Percentiles rank a stretch among this genome's conserved stretches.
phyloP scores from a whole-genome alignment of 306 rosid genomes.

The Ammopiptanthus mongolicus region DNA sequence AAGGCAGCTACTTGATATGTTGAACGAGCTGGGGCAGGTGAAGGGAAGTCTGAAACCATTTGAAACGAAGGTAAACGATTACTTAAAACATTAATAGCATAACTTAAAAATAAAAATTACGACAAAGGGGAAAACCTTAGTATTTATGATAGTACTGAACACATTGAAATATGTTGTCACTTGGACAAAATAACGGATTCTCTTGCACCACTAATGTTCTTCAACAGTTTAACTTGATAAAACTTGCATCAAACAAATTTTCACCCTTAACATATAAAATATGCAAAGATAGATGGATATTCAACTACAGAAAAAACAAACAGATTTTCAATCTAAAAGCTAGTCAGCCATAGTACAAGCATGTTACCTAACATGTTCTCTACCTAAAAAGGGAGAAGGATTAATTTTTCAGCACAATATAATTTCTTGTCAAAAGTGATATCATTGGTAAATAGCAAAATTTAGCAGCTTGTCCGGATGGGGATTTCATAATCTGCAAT shows the following conservation, averaged over 20 bases:
- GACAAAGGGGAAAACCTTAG: background rate
- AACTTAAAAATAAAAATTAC: background rate
- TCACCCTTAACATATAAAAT: background rate
- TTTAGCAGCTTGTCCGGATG: background rate
- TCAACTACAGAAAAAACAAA: background rate
- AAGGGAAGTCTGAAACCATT: slow-evolving; percentile 58
- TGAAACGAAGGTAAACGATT: background rate
- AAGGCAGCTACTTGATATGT: slow-evolving; percentile 87
- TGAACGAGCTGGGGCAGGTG: slow-evolving; percentile 91
- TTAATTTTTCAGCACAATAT: background rate
- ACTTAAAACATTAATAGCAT: background rate
- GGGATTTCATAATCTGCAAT: background rate
- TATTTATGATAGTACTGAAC: background rate
- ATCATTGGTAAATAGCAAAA: background rate
- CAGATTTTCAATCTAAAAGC: background rate
- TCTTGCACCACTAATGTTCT: background rate
- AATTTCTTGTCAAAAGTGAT: background rate
- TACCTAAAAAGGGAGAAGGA: background rate
- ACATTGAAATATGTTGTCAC: background rate
- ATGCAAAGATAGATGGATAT: background rate
- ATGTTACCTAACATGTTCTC: background rate
- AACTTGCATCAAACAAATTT: background rate
- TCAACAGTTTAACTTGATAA: background rate
- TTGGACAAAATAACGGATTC: background rate
- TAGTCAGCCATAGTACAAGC: background rate